Base-by-base conservation (phyloP, 1,139 yeast genomes). In the Scheffersomyces segobiensis region DNA sequence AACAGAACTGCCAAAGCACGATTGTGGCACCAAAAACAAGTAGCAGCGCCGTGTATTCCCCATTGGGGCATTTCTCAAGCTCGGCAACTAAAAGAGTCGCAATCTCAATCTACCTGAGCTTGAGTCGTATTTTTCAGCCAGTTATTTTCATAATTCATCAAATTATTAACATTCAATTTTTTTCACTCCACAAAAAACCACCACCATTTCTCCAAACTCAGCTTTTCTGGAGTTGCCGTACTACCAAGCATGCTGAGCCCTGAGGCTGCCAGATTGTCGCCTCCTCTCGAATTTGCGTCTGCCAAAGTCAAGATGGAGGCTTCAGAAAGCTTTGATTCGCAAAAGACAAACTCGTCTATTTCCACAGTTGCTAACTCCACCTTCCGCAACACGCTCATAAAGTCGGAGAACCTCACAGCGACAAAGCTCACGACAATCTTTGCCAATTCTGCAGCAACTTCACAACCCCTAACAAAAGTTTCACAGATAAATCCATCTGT, bases 241-340 rank as follows among this genome's bases (percentile, higher is more conserved):
- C 42, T 10, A 32, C 17, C 8, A 32, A 32, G 17, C 42, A 32
- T 32, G 42, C 42, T 32, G 17, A 14, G 42, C 17, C 42, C 42
- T 3, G 42, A 32, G 42, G 42, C 42, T 32, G 42, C 42, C 42
- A 32, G 42, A 32, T 4, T 32, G 42, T 32, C 42, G 17, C 42
- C 42, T 32, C 7, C 42, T 10, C 42, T 32, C 42, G 12, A 49
- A 56, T 42, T 22, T 46, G 49, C 49, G 20, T 42, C 18, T 12
- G 26, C 57, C 56, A 56, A 55, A 39, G 49, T 47, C 12, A 48
- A 48, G n/a, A 48, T 48, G 50, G 50, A 48, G 26, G n/a, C 50
- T 48, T 21, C 26, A 7, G 50, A 14, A 20, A 48, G 50, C 24
- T 21, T 48, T 20, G 50, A 48, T 12, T 20, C 50, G 17, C 42